Conservation (phyloP, 768 basidiomycete species). For the Leccinum barrowsii region DNA sequence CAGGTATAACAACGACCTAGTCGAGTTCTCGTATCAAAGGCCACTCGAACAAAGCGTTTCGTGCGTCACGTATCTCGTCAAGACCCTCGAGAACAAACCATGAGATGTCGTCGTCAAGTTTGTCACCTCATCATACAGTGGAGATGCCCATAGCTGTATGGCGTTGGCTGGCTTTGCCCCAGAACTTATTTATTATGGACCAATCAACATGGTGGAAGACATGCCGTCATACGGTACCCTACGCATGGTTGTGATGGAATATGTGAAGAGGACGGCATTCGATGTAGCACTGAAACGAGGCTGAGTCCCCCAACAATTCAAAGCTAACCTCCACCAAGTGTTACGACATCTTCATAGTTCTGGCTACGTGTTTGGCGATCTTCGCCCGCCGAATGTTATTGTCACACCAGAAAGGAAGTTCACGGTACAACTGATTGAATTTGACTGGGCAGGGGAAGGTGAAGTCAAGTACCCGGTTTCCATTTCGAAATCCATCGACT, state of each 20-base stretch:
- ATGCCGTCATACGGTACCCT: constrained; percentile 17
- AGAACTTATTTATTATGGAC: constrained; percentile 30
- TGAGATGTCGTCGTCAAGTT: constrained; percentile 37
- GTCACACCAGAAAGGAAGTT: constrained; percentile 7
- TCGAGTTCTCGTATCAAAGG: constrained; percentile 19
- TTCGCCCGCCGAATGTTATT: constrained; percentile 35
- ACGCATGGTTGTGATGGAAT: constrained; percentile 41
- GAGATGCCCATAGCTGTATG: constrained; percentile 31
- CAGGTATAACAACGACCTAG: background rate
- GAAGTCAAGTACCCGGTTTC: background rate
- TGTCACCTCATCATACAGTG: constrained; percentile 30
- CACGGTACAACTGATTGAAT: background rate
- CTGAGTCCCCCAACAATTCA: constrained; percentile 12
- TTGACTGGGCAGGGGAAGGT: constrained; percentile 7
- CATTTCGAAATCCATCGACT: background rate
- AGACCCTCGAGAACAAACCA: background rate
- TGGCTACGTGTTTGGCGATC: constrained; percentile 34
- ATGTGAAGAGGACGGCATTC: constrained; percentile 20
- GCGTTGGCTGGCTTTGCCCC: constrained; percentile 28
- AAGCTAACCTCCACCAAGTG: constrained; percentile 17
- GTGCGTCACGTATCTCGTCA: constrained; percentile 26
- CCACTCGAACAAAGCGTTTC: constrained; percentile 15
- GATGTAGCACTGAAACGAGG: background rate
- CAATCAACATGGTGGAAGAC: constrained; percentile 1
- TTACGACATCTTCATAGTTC: constrained; percentile 26